Conservation (phyloP, 2,329 filamentous ascomycete genomes). For the Chrysosporium queenslandicum region DNA sequence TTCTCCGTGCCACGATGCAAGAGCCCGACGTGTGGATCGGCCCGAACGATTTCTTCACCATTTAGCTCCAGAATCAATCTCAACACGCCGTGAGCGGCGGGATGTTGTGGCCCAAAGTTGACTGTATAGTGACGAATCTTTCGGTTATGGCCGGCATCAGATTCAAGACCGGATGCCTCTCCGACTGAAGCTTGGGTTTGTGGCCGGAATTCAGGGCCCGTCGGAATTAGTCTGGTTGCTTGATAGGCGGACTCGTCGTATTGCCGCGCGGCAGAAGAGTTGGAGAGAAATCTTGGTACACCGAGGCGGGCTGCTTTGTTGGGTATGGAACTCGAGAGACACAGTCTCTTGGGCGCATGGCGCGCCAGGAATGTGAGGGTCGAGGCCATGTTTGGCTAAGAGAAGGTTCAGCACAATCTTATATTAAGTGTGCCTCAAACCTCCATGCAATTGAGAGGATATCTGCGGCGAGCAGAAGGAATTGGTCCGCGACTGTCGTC, state of each 20-base stretch:
- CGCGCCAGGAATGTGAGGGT: slow-evolving; percentile 51
- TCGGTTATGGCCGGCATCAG: slow-evolving; percentile 44
- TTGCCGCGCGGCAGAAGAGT: slow-evolving; percentile 45
- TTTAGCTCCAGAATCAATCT: slow-evolving; percentile 95
- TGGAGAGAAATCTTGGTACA: slow-evolving; percentile 47
- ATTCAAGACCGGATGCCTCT: slow-evolving; percentile 36
- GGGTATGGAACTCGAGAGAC: slow-evolving; percentile 38
- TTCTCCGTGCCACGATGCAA: slow-evolving; percentile 97
- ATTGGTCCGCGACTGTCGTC: slow-evolving; percentile 3
- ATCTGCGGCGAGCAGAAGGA: slow-evolving; percentile 11
- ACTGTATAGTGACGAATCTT: slow-evolving; percentile 99
- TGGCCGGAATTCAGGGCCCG: slow-evolving; percentile 44
- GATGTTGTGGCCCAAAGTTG: slow-evolving; percentile 98
- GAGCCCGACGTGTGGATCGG: slow-evolving; percentile 92
- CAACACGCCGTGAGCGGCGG: slow-evolving; percentile 94
- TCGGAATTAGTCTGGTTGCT: slow-evolving; percentile 47
- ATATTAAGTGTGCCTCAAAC: slow-evolving; percentile 28
- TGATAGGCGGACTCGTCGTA: slow-evolving; percentile 42
- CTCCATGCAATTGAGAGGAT: slow-evolving; percentile 27
- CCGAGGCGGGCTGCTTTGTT: slow-evolving; percentile 33
- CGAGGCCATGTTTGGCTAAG: slow-evolving; percentile 45
- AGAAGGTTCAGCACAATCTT: slow-evolving; percentile 19
- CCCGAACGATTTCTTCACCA: slow-evolving; percentile 92
- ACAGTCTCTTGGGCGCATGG: slow-evolving; percentile 51
- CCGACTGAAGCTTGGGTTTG: not conserved